These are phyloP conservation scores for Mollisiaceae sp. DNA, from an alignment of 2,329 filamentous ascomycete species.

Conservation along the genomic window DNA sequence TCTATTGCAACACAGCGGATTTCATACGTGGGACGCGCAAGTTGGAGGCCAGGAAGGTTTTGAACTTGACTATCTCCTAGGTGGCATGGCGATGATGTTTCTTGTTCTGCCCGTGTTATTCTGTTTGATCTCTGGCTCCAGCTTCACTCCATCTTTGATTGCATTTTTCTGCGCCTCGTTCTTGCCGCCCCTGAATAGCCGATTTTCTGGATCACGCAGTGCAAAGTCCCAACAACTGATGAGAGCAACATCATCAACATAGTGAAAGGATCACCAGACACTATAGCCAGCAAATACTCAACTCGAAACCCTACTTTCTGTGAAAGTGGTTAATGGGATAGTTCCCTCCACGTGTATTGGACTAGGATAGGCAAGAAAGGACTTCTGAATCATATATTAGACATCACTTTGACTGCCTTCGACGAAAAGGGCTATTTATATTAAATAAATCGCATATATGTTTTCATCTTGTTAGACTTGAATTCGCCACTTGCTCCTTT, in stretches of 20 bases:
- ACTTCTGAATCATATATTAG: too few species aligned
- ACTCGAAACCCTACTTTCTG: not conserved
- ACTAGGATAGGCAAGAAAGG: too few species aligned
- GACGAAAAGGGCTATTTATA: too few species aligned
- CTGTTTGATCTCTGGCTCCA: too few species aligned
- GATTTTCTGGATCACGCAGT: too few species aligned
- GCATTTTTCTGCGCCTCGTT: not conserved
- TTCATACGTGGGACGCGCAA: not conserved
- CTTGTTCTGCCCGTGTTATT: not conserved
- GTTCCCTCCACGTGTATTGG: too few species aligned
- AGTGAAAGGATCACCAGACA: not conserved
- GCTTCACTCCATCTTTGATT: too few species aligned
- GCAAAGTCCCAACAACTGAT: not conserved
- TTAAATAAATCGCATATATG: too few species aligned
- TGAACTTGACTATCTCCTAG: not conserved
- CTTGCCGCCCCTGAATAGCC: not conserved
- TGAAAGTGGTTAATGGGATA: too few species aligned
- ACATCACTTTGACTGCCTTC: too few species aligned
- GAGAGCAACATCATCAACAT: not conserved
- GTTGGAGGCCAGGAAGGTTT: not conserved
- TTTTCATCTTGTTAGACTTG: too few species aligned
- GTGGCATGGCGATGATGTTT: not conserved
- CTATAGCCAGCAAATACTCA: not conserved
- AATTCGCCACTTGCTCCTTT: too few species aligned
- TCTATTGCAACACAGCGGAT: not conserved